Conservation (phyloP, 163 green algal genomes). For the Trebouxia gelatinosa region DNA sequence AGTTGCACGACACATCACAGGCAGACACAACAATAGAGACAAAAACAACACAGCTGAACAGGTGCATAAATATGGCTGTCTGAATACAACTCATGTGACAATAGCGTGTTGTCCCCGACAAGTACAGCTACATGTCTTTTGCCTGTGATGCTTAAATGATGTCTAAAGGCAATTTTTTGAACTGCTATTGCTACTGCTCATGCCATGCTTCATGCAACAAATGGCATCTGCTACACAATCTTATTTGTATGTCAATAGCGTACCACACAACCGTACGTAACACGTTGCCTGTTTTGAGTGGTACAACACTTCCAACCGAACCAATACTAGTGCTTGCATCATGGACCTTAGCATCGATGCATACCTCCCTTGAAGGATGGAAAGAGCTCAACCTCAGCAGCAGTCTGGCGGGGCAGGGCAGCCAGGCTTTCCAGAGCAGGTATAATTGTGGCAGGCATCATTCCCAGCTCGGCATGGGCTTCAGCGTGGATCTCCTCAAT, state of each 20-base stretch:
- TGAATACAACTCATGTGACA: not conserved
- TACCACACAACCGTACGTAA: not conserved
- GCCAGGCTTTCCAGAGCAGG: constrained; percentile 60
- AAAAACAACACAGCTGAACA: not conserved
- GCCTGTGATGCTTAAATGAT: not conserved
- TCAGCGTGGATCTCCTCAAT: constrained; percentile 88
- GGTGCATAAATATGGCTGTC: not conserved
- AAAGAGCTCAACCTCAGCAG: constrained; percentile 78
- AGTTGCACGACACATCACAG: not conserved
- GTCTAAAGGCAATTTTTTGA: not conserved
- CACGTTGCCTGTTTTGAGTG: not conserved
- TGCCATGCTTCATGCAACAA: not conserved
- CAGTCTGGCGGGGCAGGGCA: constrained; percentile 36
- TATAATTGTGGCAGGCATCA: constrained; percentile 64
- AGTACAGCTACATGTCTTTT: not conserved
- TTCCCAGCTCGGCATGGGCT: constrained; percentile 87
- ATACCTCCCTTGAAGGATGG: constrained; percentile 61
- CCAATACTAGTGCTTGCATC: too few species aligned
- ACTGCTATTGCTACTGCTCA: not conserved
- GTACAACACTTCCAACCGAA: not conserved
- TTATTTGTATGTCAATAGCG: not conserved
- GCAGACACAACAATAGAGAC: not conserved
- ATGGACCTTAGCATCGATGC: not conserved
- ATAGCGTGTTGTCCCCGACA: too few species aligned
- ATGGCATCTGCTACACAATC: not conserved